A percentile compares a stretch with the other conserved stretches of the same genome.
These are phyloP conservation scores for Marchantia paleacea DNA, from an alignment of 225 moss, liverwort and hornwort species.

Conservation along the genomic window DNA sequence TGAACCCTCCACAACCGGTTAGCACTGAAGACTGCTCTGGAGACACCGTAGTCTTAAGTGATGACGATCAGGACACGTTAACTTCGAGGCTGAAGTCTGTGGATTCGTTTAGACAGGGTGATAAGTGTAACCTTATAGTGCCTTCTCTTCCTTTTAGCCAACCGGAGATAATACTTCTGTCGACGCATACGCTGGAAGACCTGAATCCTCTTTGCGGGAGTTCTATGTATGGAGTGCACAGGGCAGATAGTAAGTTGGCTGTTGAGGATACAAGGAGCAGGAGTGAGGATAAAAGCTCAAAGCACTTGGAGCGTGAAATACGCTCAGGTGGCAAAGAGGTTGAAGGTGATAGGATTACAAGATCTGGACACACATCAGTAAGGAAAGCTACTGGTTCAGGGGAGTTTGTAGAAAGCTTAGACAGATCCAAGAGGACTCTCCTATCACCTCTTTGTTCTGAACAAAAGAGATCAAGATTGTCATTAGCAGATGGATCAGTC, in stretches of 20 bases:
- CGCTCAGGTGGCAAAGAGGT: not conserved
- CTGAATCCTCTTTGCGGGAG: not conserved
- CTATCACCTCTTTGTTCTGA: not conserved
- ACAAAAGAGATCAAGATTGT: not conserved
- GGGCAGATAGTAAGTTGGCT: not conserved
- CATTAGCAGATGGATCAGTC: not conserved
- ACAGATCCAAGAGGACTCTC: not conserved
- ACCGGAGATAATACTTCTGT: not conserved
- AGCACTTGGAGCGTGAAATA: not conserved
- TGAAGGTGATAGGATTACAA: not conserved
- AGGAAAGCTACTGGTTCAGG: not conserved
- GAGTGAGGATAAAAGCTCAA: not conserved
- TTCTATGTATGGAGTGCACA: not conserved
- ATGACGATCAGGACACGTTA: not conserved
- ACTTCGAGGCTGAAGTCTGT: not conserved
- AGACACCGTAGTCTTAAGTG: slow-evolving; percentile 10
- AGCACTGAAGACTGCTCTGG: not conserved
- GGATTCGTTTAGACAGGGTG: not conserved
- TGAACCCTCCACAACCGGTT: not conserved
- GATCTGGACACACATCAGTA: not conserved
- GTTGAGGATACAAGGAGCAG: not conserved
- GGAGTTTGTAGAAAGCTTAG: not conserved
- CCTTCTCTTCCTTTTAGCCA: not conserved
- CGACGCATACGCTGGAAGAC: not conserved
- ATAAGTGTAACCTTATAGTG: not conserved